Base-by-base conservation (phyloP, 2,329 filamentous ascomycete species). In the Alternaria panax region DNA sequence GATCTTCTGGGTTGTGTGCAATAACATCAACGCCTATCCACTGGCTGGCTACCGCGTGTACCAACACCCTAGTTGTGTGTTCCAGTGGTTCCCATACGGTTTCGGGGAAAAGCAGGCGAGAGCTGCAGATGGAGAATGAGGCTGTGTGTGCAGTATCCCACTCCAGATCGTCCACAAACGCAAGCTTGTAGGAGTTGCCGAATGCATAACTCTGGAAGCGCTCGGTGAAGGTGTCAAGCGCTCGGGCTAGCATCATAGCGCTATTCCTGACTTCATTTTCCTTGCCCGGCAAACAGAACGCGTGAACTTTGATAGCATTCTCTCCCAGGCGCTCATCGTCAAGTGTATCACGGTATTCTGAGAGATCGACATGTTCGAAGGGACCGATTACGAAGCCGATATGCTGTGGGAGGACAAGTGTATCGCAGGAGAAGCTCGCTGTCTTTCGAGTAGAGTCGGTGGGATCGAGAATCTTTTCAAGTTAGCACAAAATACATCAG, bases 1-100 rank as follows among this genome's bases (percentile, higher is more conserved):
- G 87, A 76, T 99, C 95, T 51, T 85, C 85, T 18, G 89, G 87
- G 40, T 90, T 88, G 72, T 93, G 92, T 0, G 95, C 90, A 47
- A 96, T 90, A 66, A 99, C 91, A 73, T 93, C 93, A 64, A 99
- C 90, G 16, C 95, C 95, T 65, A 95, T 92, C 91, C 94, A 99
- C 76, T 99, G 95, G 59, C 89, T 92, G 11, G 95, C 92, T 47
- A 98, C 83, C 1, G 93, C 89, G 74, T 95, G 90, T 8, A 96
- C 90, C 20, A 99, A 81, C 54, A 87, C 88, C 61, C 93, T 87
- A 4, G 92, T 96, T 11, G 91, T 90, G 28, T 92, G 88, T 67
- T 95, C 88, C 69, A 97, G 88, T 0, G 89, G 89, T 70, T 99
- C 94, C 68, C 96, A 89, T 34, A 98, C 87, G 30, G 92, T 89